Base-by-base conservation (phyloP, 176 grass and related monocot genomes). In the Eragrostis nindensis region DNA sequence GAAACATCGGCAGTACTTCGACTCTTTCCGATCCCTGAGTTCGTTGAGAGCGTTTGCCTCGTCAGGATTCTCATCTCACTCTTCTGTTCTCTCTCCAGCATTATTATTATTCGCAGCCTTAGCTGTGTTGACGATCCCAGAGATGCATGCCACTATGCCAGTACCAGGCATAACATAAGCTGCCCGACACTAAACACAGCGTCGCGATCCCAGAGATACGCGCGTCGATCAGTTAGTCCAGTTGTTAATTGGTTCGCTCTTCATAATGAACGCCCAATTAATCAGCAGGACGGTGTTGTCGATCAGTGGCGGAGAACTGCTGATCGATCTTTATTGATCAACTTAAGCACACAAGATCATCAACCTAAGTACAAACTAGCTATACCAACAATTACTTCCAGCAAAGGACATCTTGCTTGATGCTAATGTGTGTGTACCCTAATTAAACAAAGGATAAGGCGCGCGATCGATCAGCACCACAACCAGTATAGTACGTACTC, bases 111-210 rank as follows among this genome's bases (percentile, higher is more conserved):
- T 75, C 41, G 54, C 70, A 45, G 16, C 15, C 52, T 74, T 75
- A 76, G 86, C 79, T 87, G 79, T 54, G 62, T 4, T 9, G 85
- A 87, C 18, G 22, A n/a, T n/a, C n/a, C n/a, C n/a, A n/a, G 65
- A 30, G 61, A 81, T 27, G 10, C 57, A 61, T 61, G 22, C 11
- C 24, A 61, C 57, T 61, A 14, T 43, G 7, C 13, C 7, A 25
- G 38, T 54, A 48, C 50, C 50, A 16, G 4, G 61, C 41, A 24
- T 75, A 49, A 68, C n/a, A 17, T 74, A 47, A 67, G 78, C 47
- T 82, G 72, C 38, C 73, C 57, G 66, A 62, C 74, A 71, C 79
- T 64, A 39, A 48, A 66, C 77, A 21, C 80, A 47, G 74, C 62
- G 78, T 83, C 80, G 67, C 67, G 18, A 66, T 87, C 80, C 7